These are phyloP conservation scores for Verticillium dahliae DNA, from an alignment of 2,329 filamentous ascomycete genomes.

Conservation along the genomic window DNA sequence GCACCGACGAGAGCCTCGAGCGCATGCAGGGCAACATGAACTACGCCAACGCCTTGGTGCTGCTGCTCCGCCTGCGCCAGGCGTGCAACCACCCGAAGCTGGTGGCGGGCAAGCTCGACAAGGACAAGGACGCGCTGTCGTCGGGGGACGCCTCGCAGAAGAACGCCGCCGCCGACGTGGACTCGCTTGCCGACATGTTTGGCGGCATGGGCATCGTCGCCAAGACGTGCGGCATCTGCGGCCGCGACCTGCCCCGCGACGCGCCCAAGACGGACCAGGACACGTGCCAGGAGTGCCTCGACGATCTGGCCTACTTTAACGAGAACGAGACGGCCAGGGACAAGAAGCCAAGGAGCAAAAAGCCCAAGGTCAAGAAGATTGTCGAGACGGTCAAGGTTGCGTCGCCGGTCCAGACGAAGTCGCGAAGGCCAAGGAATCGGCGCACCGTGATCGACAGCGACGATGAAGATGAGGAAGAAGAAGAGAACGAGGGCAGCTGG, in stretches of 20 bases:
- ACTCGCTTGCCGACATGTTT: conserved; percentile 80
- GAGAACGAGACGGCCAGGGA: conserved; percentile 34
- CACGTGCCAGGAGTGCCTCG: conserved; percentile 67
- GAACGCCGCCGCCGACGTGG: conserved; percentile 58
- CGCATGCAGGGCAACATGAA: conserved; percentile 75
- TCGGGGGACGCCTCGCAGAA: conserved; percentile 43
- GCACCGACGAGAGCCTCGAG: conserved; percentile 80
- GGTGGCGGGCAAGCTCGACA: conserved; percentile 75
- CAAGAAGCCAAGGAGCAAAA: conserved; percentile 32
- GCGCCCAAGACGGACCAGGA: conserved; percentile 32
- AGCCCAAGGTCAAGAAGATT: conserved; percentile 17
- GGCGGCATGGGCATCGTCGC: conserved; percentile 72
- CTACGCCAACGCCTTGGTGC: conserved; percentile 88
- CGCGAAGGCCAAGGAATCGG: conserved; percentile 38
- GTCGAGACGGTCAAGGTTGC: conserved; percentile 6
- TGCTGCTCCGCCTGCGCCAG: conserved; percentile 85
- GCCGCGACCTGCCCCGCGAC: conserved; percentile 55
- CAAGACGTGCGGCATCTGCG: conserved; percentile 80
- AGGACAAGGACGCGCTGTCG: conserved; percentile 81
- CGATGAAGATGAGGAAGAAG: conserved; percentile 55
- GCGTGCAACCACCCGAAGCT: conserved; percentile 92
- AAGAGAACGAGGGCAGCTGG: conserved; percentile 69
- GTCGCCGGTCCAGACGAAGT: conserved; percentile 13
- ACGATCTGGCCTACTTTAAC: conserved; percentile 62
- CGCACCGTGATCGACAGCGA: conserved; percentile 61